Evolutionary conservation across 306 rosid genomes (phyloP).

Genomic region (Prunus armeniaca): DNA sequence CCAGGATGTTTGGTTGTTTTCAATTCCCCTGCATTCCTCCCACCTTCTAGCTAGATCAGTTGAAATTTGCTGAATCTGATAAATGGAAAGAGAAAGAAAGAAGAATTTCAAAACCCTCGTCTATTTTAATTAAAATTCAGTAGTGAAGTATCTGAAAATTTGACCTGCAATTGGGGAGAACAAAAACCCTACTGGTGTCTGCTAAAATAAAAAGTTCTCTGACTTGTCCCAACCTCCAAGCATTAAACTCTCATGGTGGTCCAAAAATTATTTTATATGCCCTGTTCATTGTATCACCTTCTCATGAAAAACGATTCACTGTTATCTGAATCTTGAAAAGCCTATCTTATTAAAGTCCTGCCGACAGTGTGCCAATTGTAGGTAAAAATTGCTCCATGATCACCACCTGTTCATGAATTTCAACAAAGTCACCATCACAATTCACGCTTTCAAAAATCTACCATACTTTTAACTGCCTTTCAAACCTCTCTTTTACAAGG

Average conservation of each 20-base stretch:
- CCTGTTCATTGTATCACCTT: too few species aligned
- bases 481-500: neutral
- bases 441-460: neutral
- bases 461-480: neutral
- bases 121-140: too few species aligned
- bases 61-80: neutral
- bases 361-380: neutral
- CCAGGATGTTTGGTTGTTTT: neutral
- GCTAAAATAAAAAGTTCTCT: too few species aligned
- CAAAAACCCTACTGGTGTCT: neutral
- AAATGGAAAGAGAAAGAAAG: too few species aligned
- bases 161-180: neutral
- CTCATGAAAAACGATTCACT: too few species aligned
- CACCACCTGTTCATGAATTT: neutral
- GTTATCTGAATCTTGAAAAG: neutral
- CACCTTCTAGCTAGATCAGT: neutral
- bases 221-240: neutral
- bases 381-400: too few species aligned
- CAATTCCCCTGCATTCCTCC: neutral
- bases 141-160: too few species aligned
- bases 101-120: too few species aligned
- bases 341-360: neutral
- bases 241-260: too few species aligned
- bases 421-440: neutral
- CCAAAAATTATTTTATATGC: too few species aligned